A percentile compares a stretch with the other conserved stretches of the same genome.
Evolutionary conservation across 257 asterid species (phyloP).

Genomic region (Scutellaria minor): DNA sequence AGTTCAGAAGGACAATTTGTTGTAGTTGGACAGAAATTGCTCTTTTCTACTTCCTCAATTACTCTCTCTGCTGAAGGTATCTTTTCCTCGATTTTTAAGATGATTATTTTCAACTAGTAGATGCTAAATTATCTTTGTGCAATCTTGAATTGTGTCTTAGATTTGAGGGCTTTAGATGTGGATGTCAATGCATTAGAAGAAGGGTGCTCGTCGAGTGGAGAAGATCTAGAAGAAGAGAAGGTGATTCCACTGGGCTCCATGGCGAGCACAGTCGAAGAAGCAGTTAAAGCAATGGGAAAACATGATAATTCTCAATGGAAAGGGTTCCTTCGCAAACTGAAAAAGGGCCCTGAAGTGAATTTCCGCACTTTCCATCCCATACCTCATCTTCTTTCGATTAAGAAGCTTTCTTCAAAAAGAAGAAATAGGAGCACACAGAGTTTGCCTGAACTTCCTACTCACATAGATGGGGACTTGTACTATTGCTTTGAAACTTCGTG

Average conservation of each 20-base stretch:
- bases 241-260: constrained; percentile 43
- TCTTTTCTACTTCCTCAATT: constrained; percentile 74
- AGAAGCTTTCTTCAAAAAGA: constrained; percentile 64
- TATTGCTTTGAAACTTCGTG: constrained; percentile 79
- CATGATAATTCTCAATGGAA: constrained; percentile 68
- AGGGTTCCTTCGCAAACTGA: constrained; percentile 79
- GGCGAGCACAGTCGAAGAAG: constrained; percentile 49
- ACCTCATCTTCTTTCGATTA: constrained; percentile 79
- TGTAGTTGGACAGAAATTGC: constrained; percentile 59
- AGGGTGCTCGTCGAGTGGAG: constrained; percentile 47
- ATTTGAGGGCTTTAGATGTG: constrained; percentile 52
- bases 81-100: background rate
- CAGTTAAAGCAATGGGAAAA: constrained; percentile 39
- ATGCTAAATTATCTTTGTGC: background rate
- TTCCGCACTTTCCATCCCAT: constrained; percentile 72
- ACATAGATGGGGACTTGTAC: constrained; percentile 59
- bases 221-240: constrained; percentile 45
- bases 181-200: constrained; percentile 45
- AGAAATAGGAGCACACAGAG: constrained; percentile 54
- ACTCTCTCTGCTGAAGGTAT: constrained; percentile 79
- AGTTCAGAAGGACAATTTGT: constrained; percentile 55
- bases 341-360: constrained; percentile 63
- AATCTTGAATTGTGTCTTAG: constrained; percentile 39
- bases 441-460: constrained; percentile 62
- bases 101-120: background rate